Conservation (phyloP, 2,329 filamentous ascomycete species). For the Penicillium decumbens region DNA sequence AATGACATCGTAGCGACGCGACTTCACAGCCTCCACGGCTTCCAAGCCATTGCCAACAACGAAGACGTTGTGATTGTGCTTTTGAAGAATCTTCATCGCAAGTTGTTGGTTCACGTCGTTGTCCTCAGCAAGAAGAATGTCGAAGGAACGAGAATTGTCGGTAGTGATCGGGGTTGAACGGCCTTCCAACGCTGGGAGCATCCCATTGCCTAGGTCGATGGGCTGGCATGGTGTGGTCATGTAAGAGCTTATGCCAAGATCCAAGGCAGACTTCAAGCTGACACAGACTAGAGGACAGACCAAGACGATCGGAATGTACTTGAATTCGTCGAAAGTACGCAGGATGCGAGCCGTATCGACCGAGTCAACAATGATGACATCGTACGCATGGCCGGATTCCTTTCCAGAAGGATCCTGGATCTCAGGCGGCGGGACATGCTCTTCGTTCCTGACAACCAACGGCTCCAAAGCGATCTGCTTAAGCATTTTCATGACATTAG, state of each 20-base stretch:
- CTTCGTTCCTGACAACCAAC: slow-evolving; percentile 73
- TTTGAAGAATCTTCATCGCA: slow-evolving; percentile 94
- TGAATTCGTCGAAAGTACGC: slow-evolving; percentile 87
- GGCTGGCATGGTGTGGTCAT: slow-evolving; percentile 96
- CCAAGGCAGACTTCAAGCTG: slow-evolving; percentile 85
- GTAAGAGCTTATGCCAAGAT: slow-evolving; percentile 96
- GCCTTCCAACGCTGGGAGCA: slow-evolving; percentile 92
- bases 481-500: slow-evolving; percentile 74
- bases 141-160: slow-evolving; percentile 91
- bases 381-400: slow-evolving; percentile 62
- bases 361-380: slow-evolving; percentile 93
- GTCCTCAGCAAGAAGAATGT: slow-evolving; percentile 92
- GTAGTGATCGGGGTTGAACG: slow-evolving; percentile 84
- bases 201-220: slow-evolving; percentile 91
- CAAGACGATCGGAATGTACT: slow-evolving; percentile 93
- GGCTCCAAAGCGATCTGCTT: slow-evolving; percentile 73
- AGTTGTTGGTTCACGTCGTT: slow-evolving; percentile 96
- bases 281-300: slow-evolving; percentile 85
- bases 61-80: slow-evolving; percentile 67
- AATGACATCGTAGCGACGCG: slow-evolving; percentile 90
- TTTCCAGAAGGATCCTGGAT: slow-evolving; percentile 48
- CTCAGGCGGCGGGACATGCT: slow-evolving; percentile 58
- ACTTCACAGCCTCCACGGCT: slow-evolving; percentile 86
- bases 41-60: slow-evolving; percentile 94
- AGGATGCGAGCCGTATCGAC: slow-evolving; percentile 83